phyloP scores from a whole-genome alignment of 495 filamentous ascomycete species.

The Penicillium lagena region DNA sequence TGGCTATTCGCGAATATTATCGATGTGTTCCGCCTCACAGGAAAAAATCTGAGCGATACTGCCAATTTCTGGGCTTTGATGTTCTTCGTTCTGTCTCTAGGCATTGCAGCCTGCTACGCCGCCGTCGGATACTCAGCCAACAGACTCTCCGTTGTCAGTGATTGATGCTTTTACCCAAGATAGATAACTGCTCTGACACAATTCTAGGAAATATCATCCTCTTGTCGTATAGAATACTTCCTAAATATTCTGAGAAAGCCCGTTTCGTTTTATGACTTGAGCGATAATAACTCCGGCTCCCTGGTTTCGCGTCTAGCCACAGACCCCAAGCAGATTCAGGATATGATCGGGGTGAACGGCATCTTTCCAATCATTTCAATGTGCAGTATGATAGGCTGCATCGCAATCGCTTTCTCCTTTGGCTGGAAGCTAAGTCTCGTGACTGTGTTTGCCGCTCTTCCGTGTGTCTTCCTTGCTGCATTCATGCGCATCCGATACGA shows the following conservation, averaged over 20 bases:
- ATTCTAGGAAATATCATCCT: constrained; percentile 57
- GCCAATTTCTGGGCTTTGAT: constrained; percentile 55
- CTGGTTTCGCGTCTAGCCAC: constrained; percentile 51
- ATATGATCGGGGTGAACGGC: constrained; percentile 42
- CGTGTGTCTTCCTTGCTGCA: constrained; percentile 44
- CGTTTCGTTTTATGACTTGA: constrained; percentile 56
- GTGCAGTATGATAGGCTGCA: constrained; percentile 7
- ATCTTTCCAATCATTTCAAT: constrained; percentile 8
- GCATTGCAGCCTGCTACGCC: constrained; percentile 23
- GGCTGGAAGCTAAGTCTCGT: constrained; percentile 54
- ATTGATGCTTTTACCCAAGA: constrained; percentile 45
- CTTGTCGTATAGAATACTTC: not conserved
- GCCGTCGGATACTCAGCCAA: too few species aligned
- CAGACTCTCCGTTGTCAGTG: constrained; percentile 25
- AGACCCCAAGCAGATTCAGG: constrained; percentile 34
- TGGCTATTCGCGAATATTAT: constrained; percentile 19
- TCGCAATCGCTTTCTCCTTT: constrained; percentile 33
- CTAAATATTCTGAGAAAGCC: constrained; percentile 46
- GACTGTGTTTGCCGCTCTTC: constrained; percentile 43
- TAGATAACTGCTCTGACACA: constrained; percentile 20
- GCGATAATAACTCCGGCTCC: constrained; percentile 55
- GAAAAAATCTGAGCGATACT: constrained; percentile 7
- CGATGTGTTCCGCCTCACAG: constrained; percentile 23
- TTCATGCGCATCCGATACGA: constrained; percentile 40
- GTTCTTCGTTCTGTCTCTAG: constrained; percentile 51